Evolutionary conservation across 1,139 yeast species (phyloP).

Genomic region (Taphrina betulina): DNA sequence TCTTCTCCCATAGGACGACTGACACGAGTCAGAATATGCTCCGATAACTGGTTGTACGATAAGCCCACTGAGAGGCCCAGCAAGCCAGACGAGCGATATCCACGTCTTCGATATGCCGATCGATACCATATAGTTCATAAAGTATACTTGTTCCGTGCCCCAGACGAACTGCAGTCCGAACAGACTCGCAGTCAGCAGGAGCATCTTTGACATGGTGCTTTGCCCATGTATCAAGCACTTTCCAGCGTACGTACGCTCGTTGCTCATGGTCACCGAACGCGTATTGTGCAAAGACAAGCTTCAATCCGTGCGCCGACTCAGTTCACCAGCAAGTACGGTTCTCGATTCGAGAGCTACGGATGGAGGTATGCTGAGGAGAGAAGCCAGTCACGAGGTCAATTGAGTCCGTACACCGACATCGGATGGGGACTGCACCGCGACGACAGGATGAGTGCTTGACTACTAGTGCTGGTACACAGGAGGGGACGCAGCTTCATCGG

Average conservation of each 20-base stretch:
- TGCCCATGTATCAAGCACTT: conserved; percentile 10
- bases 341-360: too few relatives aligned
- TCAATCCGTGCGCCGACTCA: too few relatives aligned
- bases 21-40: conserved; percentile 54
- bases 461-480: too few relatives aligned
- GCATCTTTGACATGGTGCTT: conserved; percentile 1
- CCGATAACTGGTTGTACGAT: conserved; percentile 63
- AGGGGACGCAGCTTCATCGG: too few relatives aligned
- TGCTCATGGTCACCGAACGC: conserved; percentile 11
- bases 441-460: too few relatives aligned
- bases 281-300: too few relatives aligned
- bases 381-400: background rate
- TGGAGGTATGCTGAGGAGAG: too few relatives aligned
- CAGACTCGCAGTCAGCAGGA: conserved; percentile 19
- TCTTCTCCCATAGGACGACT: conserved; percentile 52
- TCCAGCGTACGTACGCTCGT: conserved; percentile 12
- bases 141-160: conserved; percentile 30
- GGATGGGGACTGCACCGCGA: too few relatives aligned
- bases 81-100: conserved; percentile 60
- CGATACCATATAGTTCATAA: conserved; percentile 46
- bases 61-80: conserved; percentile 62
- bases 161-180: conserved; percentile 29
- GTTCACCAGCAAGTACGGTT: too few relatives aligned
- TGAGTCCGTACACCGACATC: too few relatives aligned
- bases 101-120: conserved; percentile 56